Conservation (phyloP, 2,329 filamentous ascomycete species). For the Eutypella sp. region DNA sequence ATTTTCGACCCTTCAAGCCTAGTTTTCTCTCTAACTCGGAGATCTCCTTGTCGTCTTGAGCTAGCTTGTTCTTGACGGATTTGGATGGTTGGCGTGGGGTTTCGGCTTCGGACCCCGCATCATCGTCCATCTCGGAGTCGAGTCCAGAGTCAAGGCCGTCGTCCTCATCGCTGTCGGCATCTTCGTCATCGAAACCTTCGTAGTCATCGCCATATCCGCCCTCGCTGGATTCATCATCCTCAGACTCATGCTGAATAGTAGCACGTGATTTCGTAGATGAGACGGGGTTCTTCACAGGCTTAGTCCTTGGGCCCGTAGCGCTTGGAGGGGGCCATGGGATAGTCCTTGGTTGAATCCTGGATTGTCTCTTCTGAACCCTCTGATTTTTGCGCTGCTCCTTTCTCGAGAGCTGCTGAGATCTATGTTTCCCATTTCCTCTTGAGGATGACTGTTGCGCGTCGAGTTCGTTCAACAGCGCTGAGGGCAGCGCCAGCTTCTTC, state of each 20-base stretch:
- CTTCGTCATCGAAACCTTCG: conserved; percentile 20
- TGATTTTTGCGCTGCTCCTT: conserved; percentile 27
- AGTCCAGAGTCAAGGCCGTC: conserved; percentile 25
- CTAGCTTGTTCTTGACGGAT: conserved; percentile 57
- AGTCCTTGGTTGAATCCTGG: conserved; percentile 18
- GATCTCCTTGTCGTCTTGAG: conserved; percentile 84
- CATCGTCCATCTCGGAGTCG: conserved; percentile 24
- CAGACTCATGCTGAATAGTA: conserved; percentile 7
- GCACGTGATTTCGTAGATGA: conserved; percentile 11
- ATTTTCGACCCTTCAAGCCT: conserved; percentile 73
- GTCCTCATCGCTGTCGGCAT: conserved; percentile 17
- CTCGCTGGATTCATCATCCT: conserved; percentile 7
- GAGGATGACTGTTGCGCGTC: conserved; percentile 23
- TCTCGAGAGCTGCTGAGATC: conserved; percentile 19
- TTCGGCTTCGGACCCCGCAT: conserved; percentile 13
- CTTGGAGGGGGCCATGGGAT: background rate
- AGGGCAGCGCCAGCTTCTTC: conserved; percentile 38
- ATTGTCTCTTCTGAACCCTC: conserved; percentile 24
- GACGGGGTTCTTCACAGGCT: background rate
- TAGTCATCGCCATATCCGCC: conserved; percentile 14
- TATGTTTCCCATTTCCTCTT: conserved; percentile 10
- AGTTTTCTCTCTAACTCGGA: conserved; percentile 81
- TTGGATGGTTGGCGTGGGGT: conserved; percentile 21
- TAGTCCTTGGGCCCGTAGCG: background rate
- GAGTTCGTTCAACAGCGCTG: conserved; percentile 39